Evolutionary conservation across 75 land plant genomes (phyloP), one percentile per base, ranked within the genome.

Genomic region (Ceratopteris richardii): DNA sequence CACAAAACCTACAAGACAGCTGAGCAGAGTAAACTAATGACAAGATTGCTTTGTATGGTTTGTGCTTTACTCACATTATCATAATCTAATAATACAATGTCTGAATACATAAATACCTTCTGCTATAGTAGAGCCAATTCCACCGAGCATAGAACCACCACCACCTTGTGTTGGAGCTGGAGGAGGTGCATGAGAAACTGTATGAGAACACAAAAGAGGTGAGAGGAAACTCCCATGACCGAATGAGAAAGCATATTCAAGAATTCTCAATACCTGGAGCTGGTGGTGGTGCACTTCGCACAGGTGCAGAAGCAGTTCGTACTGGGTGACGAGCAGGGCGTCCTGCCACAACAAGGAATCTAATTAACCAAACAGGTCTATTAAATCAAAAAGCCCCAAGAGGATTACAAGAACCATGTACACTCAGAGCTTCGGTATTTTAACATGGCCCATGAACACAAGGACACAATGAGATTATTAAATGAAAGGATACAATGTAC

Each of bases 51-150:
- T 2, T 6, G 22, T 16, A 27, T 31, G 0, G 17, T 47, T 31
- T 14, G 20, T 21, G 29, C 9, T 33, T 33, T 9, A 33, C 37
- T 33, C 37, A 33, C 9, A 33, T 4, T 33, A 4, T 9, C 7
- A 9, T n/a, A n/a, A n/a, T n/a, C n/a, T n/a, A 57, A n/a, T n/a
- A n/a, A n/a, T n/a, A n/a, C n/a, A n/a, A n/a, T n/a, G n/a, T n/a
- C n/a, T n/a, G n/a, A n/a, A 54, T 0, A 21, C 28, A 18, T 14
- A 14, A 10, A 27, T 67, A 79, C 97, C 93, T 73, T 89, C 80
- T 51, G 90, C 96, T 40, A 93, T 85, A 33, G 87, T 89, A 29
- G 92, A 60, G 48, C 84, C 98, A 47, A 93, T 67, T n/a, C 90
- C 84, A 43, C 84, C 75, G 33, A 92, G 72, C 67, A 88, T 60